A percentile compares a stretch with the other conserved stretches of the same genome.
These are phyloP conservation scores for Hypoxylon sp. DNA, from an alignment of 2,329 filamentous ascomycete species.

Conservation along the genomic window DNA sequence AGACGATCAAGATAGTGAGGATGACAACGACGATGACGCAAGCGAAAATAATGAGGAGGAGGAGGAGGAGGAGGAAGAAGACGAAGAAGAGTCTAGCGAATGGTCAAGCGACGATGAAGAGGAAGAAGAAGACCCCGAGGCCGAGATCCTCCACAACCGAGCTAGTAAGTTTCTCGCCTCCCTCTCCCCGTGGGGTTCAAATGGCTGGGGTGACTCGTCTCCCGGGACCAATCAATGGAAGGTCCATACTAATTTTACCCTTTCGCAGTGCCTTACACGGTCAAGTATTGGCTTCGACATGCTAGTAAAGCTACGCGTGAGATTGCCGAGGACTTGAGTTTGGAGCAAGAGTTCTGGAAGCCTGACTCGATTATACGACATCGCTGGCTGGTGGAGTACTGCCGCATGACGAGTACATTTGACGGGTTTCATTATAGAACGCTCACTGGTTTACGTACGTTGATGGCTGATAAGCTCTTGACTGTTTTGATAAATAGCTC, in stretches of 20 bases:
- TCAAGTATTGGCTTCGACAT: slow-evolving; percentile 54
- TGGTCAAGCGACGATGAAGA: slow-evolving; percentile 32
- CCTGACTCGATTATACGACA: slow-evolving; percentile 48
- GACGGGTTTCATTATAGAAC: slow-evolving; percentile 43
- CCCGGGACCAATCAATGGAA: neutral
- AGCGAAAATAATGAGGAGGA: slow-evolving; percentile 24
- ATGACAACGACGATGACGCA: slow-evolving; percentile 6
- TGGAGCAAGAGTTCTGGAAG: slow-evolving; percentile 52
- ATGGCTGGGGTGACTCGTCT: no score
- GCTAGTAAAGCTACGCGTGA: slow-evolving; percentile 53
- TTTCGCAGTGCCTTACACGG: slow-evolving; percentile 46
- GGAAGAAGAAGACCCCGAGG: slow-evolving; percentile 43
- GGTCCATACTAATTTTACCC: slow-evolving; percentile 8
- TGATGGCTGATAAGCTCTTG: neutral
- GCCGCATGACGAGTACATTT: slow-evolving; percentile 46
- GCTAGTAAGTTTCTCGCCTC: slow-evolving; percentile 42
- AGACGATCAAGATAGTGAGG: no score
- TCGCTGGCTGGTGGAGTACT: slow-evolving; percentile 51
- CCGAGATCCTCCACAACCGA: slow-evolving; percentile 37
- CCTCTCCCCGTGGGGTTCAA: neutral
- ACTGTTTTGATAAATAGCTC: neutral
- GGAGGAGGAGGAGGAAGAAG: slow-evolving; percentile 24
- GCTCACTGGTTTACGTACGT: slow-evolving; percentile 46
- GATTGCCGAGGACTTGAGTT: slow-evolving; percentile 52
- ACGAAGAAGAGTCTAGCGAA: slow-evolving; percentile 29